A percentile compares a stretch with the other conserved stretches of the same genome.
These are phyloP conservation scores for Hippophae gyantsensis DNA, from an alignment of 306 rosid genomes.

Conservation along the genomic window DNA sequence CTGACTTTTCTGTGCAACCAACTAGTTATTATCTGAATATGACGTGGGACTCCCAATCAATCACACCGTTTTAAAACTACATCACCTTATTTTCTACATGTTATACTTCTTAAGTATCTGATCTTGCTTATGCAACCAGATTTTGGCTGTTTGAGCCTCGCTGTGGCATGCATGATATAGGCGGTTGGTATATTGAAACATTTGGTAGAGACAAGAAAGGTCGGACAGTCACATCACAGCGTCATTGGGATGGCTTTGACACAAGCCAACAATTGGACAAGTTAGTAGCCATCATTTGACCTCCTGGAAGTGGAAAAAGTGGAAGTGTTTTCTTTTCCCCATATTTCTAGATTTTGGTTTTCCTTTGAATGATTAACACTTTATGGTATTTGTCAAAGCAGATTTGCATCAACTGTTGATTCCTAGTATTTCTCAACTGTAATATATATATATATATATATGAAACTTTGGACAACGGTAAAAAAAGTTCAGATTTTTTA, in stretches of 20 bases:
- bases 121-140: slow-evolving; percentile 39
- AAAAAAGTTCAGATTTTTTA: neutral
- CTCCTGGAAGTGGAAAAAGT: neutral
- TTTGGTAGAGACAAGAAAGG: slow-evolving; percentile 80
- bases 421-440: neutral
- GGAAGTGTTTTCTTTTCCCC: neutral
- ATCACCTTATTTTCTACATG: too few species aligned
- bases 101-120: neutral
- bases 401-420: neutral
- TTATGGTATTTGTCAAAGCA: neutral
- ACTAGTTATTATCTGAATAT: slow-evolving; percentile 4
- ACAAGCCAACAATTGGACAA: slow-evolving; percentile 38
- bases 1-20: neutral
- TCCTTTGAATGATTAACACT: slow-evolving; percentile 1
- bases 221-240: slow-evolving; percentile 50
- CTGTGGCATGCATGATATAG: slow-evolving; percentile 88
- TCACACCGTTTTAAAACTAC: too few species aligned
- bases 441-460: neutral
- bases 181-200: slow-evolving; percentile 96
- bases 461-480: neutral
- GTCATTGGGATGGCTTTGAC: slow-evolving; percentile 80
- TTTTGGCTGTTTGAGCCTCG: slow-evolving; percentile 99
- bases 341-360: neutral
- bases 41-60: neutral
- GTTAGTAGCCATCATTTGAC: slow-evolving; percentile 27